Evolutionary conservation across 257 asterid genomes (phyloP), one percentile per base, ranked within the genome.

Genomic region (Plantago major): DNA sequence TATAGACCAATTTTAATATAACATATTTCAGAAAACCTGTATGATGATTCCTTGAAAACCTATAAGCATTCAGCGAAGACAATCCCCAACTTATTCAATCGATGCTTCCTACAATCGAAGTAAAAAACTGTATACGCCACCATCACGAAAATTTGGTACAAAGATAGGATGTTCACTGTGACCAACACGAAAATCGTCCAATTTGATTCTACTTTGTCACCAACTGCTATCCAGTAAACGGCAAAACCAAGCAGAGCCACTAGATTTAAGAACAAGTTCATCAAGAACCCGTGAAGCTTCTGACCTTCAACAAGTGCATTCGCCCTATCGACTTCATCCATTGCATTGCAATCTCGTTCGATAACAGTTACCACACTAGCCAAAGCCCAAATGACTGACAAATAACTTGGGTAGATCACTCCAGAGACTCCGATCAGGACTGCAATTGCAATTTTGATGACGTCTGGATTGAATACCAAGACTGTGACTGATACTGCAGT

Each of bases 311-410:
- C 54, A 9, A 76, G 47, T 38, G 55, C 43, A 13, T 71, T 55
- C 7, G 80, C 85, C 68, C 55, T 80, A 26, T 79, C 80, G 4
- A 76, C 17, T 12, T 82, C 80, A 46, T 58, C 63, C 42, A 38
- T 30, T 15, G 82, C 82, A 37, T 46, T 68, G 49, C 60, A 66
- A 30, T 60, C 46, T 64, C 74, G 74, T 57, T 74, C 82, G 2
- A 71, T 7, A 17, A 67, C 69, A 7, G 85, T 71, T 26, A 68
- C 66, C 1, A 79, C 74, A 9, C 73, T 26, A 12, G 71, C 73
- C 57, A 76, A 15, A 6, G 16, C 13, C 73, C 71, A 71, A 13
- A 42, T 13, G 0, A 62, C 60, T 3, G 73, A 54, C 10, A 75
- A 43, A 60, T 76, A 64, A 9, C 70, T 38, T 51, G 57, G 63